Evolutionary conservation across 208 protist species (phyloP).

Genomic region (Acanthamoeba royreba): DNA sequence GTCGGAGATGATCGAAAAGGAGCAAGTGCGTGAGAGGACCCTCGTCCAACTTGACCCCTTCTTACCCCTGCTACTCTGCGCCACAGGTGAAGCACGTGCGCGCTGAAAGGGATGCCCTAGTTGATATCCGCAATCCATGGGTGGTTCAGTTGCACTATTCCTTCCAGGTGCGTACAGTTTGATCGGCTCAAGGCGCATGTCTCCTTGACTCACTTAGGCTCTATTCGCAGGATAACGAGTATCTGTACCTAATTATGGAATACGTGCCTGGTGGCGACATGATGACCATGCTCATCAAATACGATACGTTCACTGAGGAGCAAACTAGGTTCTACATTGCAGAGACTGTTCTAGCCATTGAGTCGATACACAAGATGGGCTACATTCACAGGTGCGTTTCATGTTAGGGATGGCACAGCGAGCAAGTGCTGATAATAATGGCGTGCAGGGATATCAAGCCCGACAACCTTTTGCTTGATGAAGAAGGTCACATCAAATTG

Average conservation of each 20-base stretch:
- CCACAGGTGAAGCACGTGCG: slow-evolving; percentile 81
- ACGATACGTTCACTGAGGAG: slow-evolving; percentile 87
- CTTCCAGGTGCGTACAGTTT: slow-evolving; percentile 76
- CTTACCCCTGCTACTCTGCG: not conserved
- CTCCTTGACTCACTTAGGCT: not conserved
- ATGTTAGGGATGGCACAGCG: too few relatives aligned
- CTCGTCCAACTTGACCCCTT: not conserved
- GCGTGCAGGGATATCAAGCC: slow-evolving; percentile 94
- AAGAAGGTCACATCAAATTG: slow-evolving; percentile 95
- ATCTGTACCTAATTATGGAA: slow-evolving; percentile 93
- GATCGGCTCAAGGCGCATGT: not conserved
- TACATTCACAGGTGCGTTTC: slow-evolving; percentile 73
- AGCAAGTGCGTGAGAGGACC: slow-evolving; percentile 79
- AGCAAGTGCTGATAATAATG: not conserved
- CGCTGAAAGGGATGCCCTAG: slow-evolving; percentile 83
- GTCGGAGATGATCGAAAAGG: slow-evolving; percentile 84
- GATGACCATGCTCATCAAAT: slow-evolving; percentile 92
- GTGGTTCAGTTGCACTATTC: slow-evolving; percentile 86
- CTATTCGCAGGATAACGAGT: slow-evolving; percentile 77
- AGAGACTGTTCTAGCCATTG: slow-evolving; percentile 86
- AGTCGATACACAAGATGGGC: slow-evolving; percentile 88
- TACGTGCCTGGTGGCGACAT: slow-evolving; percentile 92
- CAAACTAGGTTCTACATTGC: slow-evolving; percentile 74
- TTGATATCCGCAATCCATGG: slow-evolving; percentile 78
- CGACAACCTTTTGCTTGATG: slow-evolving; percentile 96